Conservation (phyloP, 306 rosid genomes). For the Pueraria montana region DNA sequence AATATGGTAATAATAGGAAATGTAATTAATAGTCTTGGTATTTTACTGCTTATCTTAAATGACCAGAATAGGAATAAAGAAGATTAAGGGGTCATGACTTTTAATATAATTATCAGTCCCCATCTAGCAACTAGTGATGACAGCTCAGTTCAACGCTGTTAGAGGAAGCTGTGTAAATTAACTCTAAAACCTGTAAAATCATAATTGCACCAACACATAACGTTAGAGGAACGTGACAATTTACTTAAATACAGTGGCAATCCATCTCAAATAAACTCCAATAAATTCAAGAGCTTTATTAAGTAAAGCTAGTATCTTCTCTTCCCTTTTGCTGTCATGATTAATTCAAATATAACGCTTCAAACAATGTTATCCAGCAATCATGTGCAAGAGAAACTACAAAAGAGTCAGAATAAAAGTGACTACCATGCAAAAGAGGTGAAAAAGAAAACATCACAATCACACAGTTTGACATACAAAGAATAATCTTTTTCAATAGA, state of each 20-base stretch:
- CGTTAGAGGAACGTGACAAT: constrained; percentile 12
- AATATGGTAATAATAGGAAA: neutral
- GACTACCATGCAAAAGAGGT: neutral
- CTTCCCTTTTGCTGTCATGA: neutral
- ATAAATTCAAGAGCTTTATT: neutral
- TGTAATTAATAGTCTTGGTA: neutral
- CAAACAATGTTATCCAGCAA: constrained; percentile 22
- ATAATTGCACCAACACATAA: constrained; percentile 13
- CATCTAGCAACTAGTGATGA: neutral
- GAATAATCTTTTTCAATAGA: neutral
- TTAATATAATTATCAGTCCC: neutral
- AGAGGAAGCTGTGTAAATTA: constrained; percentile 3
- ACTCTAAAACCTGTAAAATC: constrained; percentile 18
- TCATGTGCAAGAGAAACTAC: constrained; percentile 24
- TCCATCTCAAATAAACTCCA: constrained; percentile 5
- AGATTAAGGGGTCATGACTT: neutral
- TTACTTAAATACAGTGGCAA: neutral
- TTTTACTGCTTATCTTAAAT: neutral
- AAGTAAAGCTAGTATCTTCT: neutral
- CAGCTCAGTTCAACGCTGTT: neutral
- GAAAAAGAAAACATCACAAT: constrained; percentile 20
- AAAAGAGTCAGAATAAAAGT: constrained; percentile 4
- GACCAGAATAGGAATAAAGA: neutral
- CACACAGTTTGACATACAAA: neutral
- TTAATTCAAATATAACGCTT: constrained; percentile 14